Evolutionary conservation across 257 asterid species (phyloP).

Genomic region (Lycium barbarum): DNA sequence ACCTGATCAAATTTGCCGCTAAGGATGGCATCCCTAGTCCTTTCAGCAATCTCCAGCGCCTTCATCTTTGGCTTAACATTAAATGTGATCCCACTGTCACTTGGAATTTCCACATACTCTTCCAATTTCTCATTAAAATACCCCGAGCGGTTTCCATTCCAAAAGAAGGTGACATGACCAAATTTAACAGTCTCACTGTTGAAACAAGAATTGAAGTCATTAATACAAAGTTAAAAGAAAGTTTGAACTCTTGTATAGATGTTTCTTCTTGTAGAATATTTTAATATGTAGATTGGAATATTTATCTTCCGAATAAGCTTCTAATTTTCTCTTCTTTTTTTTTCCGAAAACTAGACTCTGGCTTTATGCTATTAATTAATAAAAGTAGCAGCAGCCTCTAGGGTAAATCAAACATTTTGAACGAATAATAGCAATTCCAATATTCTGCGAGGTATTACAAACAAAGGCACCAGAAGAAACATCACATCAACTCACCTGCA

Average conservation of each 20-base stretch:
- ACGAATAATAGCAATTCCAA: not conserved
- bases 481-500: constrained; percentile 67
- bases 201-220: not conserved
- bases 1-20: constrained; percentile 93
- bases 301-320: constrained; percentile 2
- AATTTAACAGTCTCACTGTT: constrained; percentile 95
- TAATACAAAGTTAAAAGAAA: not conserved
- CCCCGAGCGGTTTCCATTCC: constrained; percentile 98
- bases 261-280: not conserved
- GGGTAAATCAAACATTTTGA: not conserved
- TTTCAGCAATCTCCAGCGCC: constrained; percentile 92
- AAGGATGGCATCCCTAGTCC: constrained; percentile 93
- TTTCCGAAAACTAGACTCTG: not conserved
- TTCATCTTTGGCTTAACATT: constrained; percentile 96
- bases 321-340: not conserved
- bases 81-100: constrained; percentile 89
- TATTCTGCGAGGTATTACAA: not conserved
- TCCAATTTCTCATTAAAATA: constrained; percentile 76
- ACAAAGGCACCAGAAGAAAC: not conserved
- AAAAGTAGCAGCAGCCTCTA: not conserved
- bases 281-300: not conserved
- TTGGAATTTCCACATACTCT: constrained; percentile 91
- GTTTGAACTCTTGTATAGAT: not conserved
- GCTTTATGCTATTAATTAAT: too few relatives aligned
- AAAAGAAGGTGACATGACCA: constrained; percentile 89